Conservation (phyloP, 2,329 filamentous ascomycete genomes). For the Aspergillus caelatus region DNA sequence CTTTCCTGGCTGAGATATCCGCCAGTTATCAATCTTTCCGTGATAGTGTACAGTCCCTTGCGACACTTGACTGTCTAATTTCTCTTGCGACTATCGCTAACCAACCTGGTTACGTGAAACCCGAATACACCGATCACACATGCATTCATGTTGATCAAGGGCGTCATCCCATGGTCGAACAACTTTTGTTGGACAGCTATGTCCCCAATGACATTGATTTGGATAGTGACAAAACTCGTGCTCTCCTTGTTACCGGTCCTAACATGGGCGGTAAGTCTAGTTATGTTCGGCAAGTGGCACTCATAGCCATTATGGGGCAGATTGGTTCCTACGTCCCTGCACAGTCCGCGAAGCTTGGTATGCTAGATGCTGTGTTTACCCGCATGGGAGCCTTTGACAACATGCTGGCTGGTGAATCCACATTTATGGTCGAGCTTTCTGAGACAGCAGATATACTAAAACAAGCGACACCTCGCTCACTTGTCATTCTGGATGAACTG, state of each 20-base stretch:
- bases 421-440: slow-evolving; percentile 96
- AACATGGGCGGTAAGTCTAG: slow-evolving; percentile 99
- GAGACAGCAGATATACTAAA: slow-evolving; percentile 92
- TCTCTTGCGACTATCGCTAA: slow-evolving; percentile 82
- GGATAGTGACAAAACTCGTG: slow-evolving; percentile 65
- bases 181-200: slow-evolving; percentile 80
- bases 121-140: slow-evolving; percentile 66
- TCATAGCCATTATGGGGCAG: slow-evolving; percentile 92
- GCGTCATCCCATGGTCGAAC: slow-evolving; percentile 94
- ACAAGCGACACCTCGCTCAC: slow-evolving; percentile 77
- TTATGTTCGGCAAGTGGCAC: slow-evolving; percentile 88
- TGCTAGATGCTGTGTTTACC: slow-evolving; percentile 89
- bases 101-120: slow-evolving; percentile 85
- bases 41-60: slow-evolving; percentile 82
- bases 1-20: slow-evolving; percentile 73
- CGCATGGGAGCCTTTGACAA: slow-evolving; percentile 97
- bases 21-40: slow-evolving; percentile 86
- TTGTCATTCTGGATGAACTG: slow-evolving; percentile 93
- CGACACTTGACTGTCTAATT: slow-evolving; percentile 85
- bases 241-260: slow-evolving; percentile 88
- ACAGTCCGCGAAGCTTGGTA: slow-evolving; percentile 70
- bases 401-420: slow-evolving; percentile 89
- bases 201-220: slow-evolving; percentile 87
- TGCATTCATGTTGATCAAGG: slow-evolving; percentile 73
- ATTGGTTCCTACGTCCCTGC: slow-evolving; percentile 94